phyloP scores from a whole-genome alignment of 768 basidiomycete genomes.

The Suillus placidus region DNA sequence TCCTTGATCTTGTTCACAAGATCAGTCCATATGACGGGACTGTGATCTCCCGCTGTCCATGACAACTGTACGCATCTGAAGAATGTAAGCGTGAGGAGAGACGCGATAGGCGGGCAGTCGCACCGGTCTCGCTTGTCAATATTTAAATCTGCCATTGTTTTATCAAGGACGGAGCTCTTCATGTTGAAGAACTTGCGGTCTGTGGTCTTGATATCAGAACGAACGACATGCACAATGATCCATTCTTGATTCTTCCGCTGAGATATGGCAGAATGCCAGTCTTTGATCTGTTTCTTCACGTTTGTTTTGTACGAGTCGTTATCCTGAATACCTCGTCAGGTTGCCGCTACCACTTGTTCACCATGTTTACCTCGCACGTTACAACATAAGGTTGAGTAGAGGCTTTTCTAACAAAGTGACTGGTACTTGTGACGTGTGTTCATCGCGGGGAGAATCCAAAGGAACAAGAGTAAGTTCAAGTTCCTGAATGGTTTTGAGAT shows the following conservation, averaged over 20 bases:
- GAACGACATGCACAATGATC: slow-evolving; percentile 85
- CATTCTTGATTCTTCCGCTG: slow-evolving; percentile 88
- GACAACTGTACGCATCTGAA: slow-evolving; percentile 81
- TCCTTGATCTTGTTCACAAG: slow-evolving; percentile 89
- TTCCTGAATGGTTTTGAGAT: slow-evolving; percentile 85
- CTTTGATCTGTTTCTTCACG: slow-evolving; percentile 85
- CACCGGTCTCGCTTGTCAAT: slow-evolving; percentile 85
- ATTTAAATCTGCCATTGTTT: slow-evolving; percentile 92
- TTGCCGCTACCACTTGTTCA: slow-evolving; percentile 6
- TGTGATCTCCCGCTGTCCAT: slow-evolving; percentile 72
- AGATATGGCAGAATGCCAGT: slow-evolving; percentile 77
- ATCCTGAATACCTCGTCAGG: slow-evolving; percentile 43
- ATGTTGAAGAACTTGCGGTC: slow-evolving; percentile 79
- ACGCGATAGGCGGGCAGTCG: slow-evolving; percentile 4
- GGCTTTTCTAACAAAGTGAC: slow-evolving; percentile 84
- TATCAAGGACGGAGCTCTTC: slow-evolving; percentile 85
- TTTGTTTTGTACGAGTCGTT: slow-evolving; percentile 74
- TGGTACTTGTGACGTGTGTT: slow-evolving; percentile 74
- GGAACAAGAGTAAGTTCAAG: slow-evolving; percentile 76
- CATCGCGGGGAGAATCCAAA: slow-evolving; percentile 69
- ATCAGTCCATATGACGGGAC: slow-evolving; percentile 85
- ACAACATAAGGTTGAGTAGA: slow-evolving; percentile 82
- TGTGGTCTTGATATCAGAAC: slow-evolving; percentile 63
- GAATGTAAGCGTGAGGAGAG: slow-evolving; percentile 11
- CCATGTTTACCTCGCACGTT: slow-evolving; percentile 75